Evolutionary conservation across 192 early-diverging fungal genomes (phyloP).

Genomic region (Phlyctochytrium planicorne): DNA sequence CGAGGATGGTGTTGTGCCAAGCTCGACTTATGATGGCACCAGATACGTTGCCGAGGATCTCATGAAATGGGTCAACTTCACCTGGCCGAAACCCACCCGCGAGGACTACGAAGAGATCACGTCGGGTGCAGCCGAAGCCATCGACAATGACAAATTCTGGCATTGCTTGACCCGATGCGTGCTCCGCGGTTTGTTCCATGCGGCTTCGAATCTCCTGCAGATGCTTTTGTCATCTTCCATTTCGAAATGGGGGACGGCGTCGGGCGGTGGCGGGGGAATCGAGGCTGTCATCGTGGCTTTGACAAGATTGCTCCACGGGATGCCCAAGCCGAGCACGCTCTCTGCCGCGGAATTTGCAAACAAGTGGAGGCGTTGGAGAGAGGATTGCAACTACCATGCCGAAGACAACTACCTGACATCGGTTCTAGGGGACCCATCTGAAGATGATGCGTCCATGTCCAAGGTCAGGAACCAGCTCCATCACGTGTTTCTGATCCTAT

Average conservation of each 20-base stretch:
- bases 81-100: not conserved
- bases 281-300: not conserved
- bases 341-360: constrained; percentile 12
- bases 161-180: not conserved
- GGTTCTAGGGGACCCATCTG: not conserved
- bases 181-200: not conserved
- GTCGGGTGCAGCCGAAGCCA: not conserved
- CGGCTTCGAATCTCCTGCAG: not conserved
- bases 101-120: not conserved
- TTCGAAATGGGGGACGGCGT: not conserved
- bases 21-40: not conserved
- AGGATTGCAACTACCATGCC: constrained; percentile 10
- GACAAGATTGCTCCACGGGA: not conserved
- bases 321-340: not conserved
- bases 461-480: constrained; percentile 5
- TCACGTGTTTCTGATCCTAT: constrained; percentile 14
- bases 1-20: not conserved
- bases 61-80: not conserved
- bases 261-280: not conserved
- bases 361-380: constrained; percentile 19
- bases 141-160: not conserved
- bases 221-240: not conserved
- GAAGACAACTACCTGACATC: not conserved
- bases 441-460: not conserved
- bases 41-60: not conserved